phyloP scores from a whole-genome alignment of 768 basidiomycete species.

The Trametes punicea region DNA sequence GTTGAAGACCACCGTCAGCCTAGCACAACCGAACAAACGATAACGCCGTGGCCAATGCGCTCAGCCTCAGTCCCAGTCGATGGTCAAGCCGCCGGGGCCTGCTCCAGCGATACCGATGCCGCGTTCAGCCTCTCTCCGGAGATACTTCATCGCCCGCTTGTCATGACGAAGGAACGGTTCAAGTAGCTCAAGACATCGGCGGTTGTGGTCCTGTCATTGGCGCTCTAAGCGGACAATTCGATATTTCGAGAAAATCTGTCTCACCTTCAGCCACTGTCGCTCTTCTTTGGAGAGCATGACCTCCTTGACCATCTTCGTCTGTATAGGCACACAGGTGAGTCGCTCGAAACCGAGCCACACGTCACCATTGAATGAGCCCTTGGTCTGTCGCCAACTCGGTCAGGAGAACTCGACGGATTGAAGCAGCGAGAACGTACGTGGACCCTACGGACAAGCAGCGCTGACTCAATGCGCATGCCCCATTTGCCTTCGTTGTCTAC shows the following conservation, averaged over 20 bases:
- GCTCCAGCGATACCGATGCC: conserved; percentile 66
- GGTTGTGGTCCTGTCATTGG: conserved; percentile 68
- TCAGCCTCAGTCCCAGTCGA: conserved; percentile 69
- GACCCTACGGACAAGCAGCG: conserved; percentile 67
- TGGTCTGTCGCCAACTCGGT: conserved; percentile 46
- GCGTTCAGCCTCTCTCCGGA: conserved; percentile 71
- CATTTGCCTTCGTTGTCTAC: conserved; percentile 70
- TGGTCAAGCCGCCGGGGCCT: conserved; percentile 65
- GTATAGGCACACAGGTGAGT: conserved; percentile 91
- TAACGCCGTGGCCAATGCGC: neutral
- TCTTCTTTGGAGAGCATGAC: conserved; percentile 83
- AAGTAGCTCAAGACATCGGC: conserved; percentile 61
- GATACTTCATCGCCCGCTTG: conserved; percentile 77
- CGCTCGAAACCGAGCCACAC: conserved; percentile 91
- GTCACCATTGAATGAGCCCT: conserved; percentile 64
- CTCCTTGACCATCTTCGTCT: conserved; percentile 85
- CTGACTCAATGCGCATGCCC: conserved; percentile 92
- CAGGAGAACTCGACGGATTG: conserved; percentile 8
- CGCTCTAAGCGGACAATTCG: neutral
- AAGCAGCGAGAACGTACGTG: conserved; percentile 38
- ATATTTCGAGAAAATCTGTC: conserved; percentile 14
- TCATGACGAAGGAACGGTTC: conserved; percentile 69
- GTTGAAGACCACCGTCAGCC: conserved; percentile 8
- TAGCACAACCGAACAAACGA: neutral
- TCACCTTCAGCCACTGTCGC: conserved; percentile 78